These are phyloP conservation scores for Coffea humblotiana DNA, from an alignment of 305 asterid genomes.

Conservation along the genomic window DNA sequence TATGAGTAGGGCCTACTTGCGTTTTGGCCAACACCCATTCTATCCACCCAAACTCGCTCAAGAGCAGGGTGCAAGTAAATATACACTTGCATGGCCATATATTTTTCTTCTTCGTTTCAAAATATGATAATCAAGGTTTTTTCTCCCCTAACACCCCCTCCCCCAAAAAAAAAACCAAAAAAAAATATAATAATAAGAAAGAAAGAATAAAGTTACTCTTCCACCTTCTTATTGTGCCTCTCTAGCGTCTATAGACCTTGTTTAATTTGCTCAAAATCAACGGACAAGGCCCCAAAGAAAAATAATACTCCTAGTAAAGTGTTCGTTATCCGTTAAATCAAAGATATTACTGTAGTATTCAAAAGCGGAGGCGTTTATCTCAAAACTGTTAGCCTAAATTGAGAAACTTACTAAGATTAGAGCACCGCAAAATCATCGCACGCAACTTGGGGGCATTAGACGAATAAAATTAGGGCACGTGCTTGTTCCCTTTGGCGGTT, in stretches of 20 bases:
- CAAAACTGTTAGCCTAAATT: conserved; percentile 18
- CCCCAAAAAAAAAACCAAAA: no score
- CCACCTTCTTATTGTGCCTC: not conserved
- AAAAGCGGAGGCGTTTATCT: not conserved
- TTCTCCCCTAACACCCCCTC: no score
- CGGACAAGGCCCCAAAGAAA: not conserved
- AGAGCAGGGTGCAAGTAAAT: not conserved
- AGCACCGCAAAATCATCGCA: not conserved
- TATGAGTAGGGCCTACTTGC: not conserved
- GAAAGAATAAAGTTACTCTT: not conserved
- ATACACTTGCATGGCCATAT: no score
- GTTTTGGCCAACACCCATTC: not conserved
- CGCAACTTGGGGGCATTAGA: not conserved
- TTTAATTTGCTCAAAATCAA: not conserved
- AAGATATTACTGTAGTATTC: not conserved
- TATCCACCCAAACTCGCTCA: not conserved
- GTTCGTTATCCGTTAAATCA: not conserved
- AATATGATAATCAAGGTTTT: not conserved
- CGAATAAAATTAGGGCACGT: conserved; percentile 37
- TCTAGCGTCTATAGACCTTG: not conserved
- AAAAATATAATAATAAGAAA: no score
- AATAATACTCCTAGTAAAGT: not conserved
- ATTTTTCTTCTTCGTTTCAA: not conserved
- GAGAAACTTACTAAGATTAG: not conserved
- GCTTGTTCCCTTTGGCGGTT: conserved; percentile 40